Evolutionary conservation across 345 rosid species (phyloP).

Genomic region (Gossypium sturtianum): DNA sequence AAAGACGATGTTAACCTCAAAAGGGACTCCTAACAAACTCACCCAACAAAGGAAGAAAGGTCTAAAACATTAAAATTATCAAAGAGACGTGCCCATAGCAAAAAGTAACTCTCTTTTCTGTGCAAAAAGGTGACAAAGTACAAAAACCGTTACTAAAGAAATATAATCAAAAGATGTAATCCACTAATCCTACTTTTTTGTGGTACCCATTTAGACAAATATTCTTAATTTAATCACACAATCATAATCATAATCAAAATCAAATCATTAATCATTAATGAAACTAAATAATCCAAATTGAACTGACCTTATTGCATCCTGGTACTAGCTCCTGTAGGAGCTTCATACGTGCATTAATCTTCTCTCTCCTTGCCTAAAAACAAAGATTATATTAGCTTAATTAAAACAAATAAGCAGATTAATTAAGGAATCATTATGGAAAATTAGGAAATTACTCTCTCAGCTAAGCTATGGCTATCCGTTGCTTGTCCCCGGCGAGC

Average conservation of each 20-base stretch:
- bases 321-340: constrained; percentile 77
- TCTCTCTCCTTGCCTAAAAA: constrained; percentile 67
- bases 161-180: constrained; percentile 28
- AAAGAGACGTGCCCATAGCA: constrained; percentile 22
- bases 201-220: constrained; percentile 16
- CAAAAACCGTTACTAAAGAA: constrained; percentile 30
- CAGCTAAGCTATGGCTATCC: constrained; percentile 79
- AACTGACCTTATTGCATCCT: constrained; percentile 77
- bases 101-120: constrained; percentile 29
- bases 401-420: neutral
- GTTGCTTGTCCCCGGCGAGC: constrained; percentile 83
- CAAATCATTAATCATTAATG: constrained; percentile 50
- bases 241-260: constrained; percentile 36
- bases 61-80: constrained; percentile 23
- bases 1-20: constrained; percentile 34
- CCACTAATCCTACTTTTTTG: constrained; percentile 15
- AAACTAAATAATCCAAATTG: constrained; percentile 17
- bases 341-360: constrained; percentile 74
- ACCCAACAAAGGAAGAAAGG: constrained; percentile 5
- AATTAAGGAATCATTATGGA: neutral
- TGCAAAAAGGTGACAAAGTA: constrained; percentile 42
- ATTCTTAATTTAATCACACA: constrained; percentile 28
- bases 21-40: constrained; percentile 31
- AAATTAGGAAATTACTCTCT: constrained; percentile 42
- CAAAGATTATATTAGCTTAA: constrained; percentile 7